Conservation (phyloP, 23 red algal species). For the Gracilaria gracilis region DNA sequence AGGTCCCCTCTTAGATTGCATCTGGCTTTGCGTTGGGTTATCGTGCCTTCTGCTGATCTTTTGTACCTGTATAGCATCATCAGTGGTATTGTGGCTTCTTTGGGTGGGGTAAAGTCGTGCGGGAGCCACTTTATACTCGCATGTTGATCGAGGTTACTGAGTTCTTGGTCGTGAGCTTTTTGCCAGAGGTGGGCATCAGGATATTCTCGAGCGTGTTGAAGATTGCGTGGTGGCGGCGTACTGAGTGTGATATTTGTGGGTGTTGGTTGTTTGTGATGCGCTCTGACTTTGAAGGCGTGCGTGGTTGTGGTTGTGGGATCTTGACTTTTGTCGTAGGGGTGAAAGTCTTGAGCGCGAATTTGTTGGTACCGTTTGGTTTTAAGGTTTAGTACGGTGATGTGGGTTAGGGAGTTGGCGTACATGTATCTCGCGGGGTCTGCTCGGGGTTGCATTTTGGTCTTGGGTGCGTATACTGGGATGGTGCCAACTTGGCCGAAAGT, state of each 20-base stretch:
- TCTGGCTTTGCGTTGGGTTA: too few relatives aligned
- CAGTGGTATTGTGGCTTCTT: not conserved
- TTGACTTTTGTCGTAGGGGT: not conserved
- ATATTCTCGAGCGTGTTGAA: slow-evolving; percentile 18
- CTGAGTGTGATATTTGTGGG: not conserved
- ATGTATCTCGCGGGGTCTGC: slow-evolving; percentile 27
- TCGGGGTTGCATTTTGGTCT: not conserved
- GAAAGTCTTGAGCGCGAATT: slow-evolving; percentile 33
- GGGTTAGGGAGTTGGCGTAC: not conserved
- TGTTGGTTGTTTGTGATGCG: not conserved
- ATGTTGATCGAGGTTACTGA: slow-evolving; percentile 15
- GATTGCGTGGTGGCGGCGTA: not conserved
- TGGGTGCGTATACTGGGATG: not conserved
- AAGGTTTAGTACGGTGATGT: not conserved
- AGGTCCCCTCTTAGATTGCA: too few relatives aligned
- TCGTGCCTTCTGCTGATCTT: too few relatives aligned
- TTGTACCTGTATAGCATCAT: too few relatives aligned
- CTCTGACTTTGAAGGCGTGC: slow-evolving; percentile 23
- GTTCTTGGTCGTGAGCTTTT: slow-evolving; percentile 24
- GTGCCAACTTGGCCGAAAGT: slow-evolving; percentile 25
- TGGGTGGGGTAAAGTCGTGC: not conserved
- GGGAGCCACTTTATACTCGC: not conserved
- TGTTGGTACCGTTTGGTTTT: not conserved
- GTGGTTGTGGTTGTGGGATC: slow-evolving; percentile 30
- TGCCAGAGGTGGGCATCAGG: slow-evolving; percentile 20